Evolutionary conservation across 345 rosid genomes (phyloP), one percentile per base, ranked within the genome.

Genomic region (Gossypium longicalyx): DNA sequence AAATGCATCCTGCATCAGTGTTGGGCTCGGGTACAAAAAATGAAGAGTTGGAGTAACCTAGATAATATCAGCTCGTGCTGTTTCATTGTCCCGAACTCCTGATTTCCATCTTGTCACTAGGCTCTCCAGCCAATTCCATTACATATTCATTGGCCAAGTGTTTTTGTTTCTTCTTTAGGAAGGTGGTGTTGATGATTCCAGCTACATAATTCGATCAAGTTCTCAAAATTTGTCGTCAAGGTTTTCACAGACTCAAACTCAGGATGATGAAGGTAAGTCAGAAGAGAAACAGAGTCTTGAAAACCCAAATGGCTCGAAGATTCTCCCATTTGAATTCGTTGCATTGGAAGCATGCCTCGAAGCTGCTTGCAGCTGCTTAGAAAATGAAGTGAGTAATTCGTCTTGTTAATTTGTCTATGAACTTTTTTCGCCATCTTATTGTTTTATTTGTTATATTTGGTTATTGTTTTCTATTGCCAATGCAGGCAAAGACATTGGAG

Each of bases 261-360:
- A 47, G 72, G 82, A 77, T 27, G 85, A 81, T 71, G 88, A 81
- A 73, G 80, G 77, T 45, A 86, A 76, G 79, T 80, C 65, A 22
- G 88, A 84, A 77, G 94, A 78, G 25, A 91, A 83, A 74, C 93
- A 84, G 68, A 85, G 85, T 67, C 77, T 84, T 75, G 94, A 86
- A 80, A 87, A 86, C 75, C 89, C 79, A 52, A 89, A 92, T 76
- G 86, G 87, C 10, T 71, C 83, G 12, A 88, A 84, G 78, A 79
- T 85, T 79, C 89, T 86, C 75, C 94, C 94, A 0, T 90, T 86
- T 76, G 94, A 90, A 74, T 90, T 88, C 70, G 87, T 90, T 75
- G 92, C 94, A 3, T 72, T 90, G 84, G 92, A 90, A 79, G 88
- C 92, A 44, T 88, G 89, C 77, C 89, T 90, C 56, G 94, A 90